Evolutionary conservation across 2,329 filamentous ascomycete species (phyloP).

Genomic region (Neonectria punicea): DNA sequence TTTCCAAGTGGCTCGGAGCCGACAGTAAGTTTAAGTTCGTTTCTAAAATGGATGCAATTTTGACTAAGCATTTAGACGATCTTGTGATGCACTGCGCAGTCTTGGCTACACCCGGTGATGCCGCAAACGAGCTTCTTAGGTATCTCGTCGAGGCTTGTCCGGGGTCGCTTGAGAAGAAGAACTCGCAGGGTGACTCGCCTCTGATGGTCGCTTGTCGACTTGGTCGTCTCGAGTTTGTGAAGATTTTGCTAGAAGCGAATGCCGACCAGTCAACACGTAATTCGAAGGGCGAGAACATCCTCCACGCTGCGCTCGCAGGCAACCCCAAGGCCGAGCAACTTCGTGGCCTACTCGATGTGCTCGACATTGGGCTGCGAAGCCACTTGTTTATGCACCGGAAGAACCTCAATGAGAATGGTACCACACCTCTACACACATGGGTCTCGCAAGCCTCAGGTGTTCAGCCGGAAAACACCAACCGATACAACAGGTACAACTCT

Average conservation of each 20-base stretch:
- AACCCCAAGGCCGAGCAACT: slow-evolving; percentile 51
- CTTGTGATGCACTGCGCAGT: slow-evolving; percentile 75
- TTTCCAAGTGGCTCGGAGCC: slow-evolving; percentile 70
- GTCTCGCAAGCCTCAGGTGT: slow-evolving; percentile 50
- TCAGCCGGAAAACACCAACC: slow-evolving; percentile 16
- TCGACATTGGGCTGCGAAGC: slow-evolving; percentile 66
- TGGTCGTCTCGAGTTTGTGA: slow-evolving; percentile 63
- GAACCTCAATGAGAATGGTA: slow-evolving; percentile 59
- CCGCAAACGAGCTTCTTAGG: slow-evolving; percentile 66
- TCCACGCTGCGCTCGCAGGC: slow-evolving; percentile 66
- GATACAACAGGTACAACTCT: slow-evolving; percentile 23
- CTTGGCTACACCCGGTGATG: slow-evolving; percentile 51
- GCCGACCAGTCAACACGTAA: slow-evolving; percentile 76
- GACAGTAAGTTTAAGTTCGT: slow-evolving; percentile 60
- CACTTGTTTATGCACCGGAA: slow-evolving; percentile 70
- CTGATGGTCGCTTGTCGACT: slow-evolving; percentile 73
- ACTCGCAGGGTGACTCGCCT: slow-evolving; percentile 69
- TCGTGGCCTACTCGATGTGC: slow-evolving; percentile 62
- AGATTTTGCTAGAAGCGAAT: slow-evolving; percentile 72
- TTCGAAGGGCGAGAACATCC: slow-evolving; percentile 69
- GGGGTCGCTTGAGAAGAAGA: slow-evolving; percentile 70
- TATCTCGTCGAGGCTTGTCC: slow-evolving; percentile 74
- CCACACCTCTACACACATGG: slow-evolving; percentile 73
- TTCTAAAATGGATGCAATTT: not conserved
- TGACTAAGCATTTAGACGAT: slow-evolving; percentile 58